Evolutionary conservation across 1,284 basidiomycete genomes (phyloP).

Genomic region (Ganoderma lucidum): DNA sequence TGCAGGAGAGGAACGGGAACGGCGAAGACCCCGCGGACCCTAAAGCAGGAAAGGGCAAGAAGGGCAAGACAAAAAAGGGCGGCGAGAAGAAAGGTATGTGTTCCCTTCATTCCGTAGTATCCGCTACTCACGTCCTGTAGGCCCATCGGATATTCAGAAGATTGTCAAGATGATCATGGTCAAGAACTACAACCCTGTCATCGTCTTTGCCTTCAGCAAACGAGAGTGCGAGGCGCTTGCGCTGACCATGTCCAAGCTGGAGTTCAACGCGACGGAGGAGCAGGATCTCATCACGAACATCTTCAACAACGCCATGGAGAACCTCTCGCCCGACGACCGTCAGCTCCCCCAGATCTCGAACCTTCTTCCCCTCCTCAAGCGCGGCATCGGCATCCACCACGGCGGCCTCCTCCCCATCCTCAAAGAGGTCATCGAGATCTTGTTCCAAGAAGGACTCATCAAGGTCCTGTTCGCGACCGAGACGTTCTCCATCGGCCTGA

Average conservation of each 20-base stretch:
- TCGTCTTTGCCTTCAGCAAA: constrained; percentile 99
- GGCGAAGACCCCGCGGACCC: constrained; percentile 96
- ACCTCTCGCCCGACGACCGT: constrained; percentile 88
- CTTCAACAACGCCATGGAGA: constrained; percentile 95
- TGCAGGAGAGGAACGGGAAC: constrained; percentile 81
- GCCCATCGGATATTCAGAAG: constrained; percentile 95
- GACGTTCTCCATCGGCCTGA: constrained; percentile 98
- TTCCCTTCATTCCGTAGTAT: background rate
- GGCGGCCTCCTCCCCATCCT: constrained; percentile 97
- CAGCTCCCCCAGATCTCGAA: constrained; percentile 95
- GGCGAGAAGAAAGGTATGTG: constrained; percentile 87
- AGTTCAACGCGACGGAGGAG: constrained; percentile 96
- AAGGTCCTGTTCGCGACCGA: constrained; percentile 99
- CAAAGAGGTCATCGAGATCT: constrained; percentile 99
- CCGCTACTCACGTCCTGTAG: constrained; percentile 46
- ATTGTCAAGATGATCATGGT: constrained; percentile 99
- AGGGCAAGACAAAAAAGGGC: constrained; percentile 91
- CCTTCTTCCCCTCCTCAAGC: constrained; percentile 91
- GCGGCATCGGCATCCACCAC: constrained; percentile 99
- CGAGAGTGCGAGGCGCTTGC: constrained; percentile 97
- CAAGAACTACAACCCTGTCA: constrained; percentile 98
- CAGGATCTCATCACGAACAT: constrained; percentile 89
- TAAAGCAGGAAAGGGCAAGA: constrained; percentile 81
- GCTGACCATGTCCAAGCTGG: constrained; percentile 92
- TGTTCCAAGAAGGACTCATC: constrained; percentile 99